These are phyloP conservation scores for Epichloe uncinata DNA, from an alignment of 2,329 filamentous ascomycete species.

Conservation along the genomic window DNA sequence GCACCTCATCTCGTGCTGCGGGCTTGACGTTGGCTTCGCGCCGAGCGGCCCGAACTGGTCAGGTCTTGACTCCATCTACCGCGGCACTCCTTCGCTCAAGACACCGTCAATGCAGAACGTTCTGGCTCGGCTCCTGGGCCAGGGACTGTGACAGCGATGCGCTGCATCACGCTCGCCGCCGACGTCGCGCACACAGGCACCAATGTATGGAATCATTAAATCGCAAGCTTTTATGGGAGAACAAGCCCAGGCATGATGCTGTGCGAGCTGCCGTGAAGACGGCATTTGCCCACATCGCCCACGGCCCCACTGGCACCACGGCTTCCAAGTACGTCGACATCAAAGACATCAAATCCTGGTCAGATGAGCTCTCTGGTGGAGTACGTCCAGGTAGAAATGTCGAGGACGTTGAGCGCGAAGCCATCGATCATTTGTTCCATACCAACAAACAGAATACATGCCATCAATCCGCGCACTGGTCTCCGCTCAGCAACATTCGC, in stretches of 20 bases:
- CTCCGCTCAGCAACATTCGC: conserved; percentile 19
- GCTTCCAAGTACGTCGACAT: conserved; percentile 22
- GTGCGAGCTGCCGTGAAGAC: conserved; percentile 26
- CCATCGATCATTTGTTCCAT: conserved; percentile 30
- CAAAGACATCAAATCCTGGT: conserved; percentile 22
- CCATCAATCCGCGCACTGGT: conserved; percentile 9
- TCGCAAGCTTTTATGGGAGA: conserved; percentile 33
- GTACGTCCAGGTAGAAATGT: conserved; percentile 27
- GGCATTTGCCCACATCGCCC: conserved; percentile 22
- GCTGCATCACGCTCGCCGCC: conserved; percentile 30
- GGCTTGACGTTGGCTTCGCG: conserved; percentile 1
- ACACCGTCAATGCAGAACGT: conserved; percentile 22
- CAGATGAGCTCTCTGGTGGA: conserved; percentile 24
- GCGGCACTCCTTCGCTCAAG: conserved; percentile 2
- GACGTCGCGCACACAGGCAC: conserved; percentile 28
- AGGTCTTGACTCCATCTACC: background rate
- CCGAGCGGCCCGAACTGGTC: conserved; percentile 1
- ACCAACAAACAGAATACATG: conserved; percentile 10
- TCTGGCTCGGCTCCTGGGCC: conserved; percentile 36
- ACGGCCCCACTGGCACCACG: conserved; percentile 20
- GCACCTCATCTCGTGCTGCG: background rate
- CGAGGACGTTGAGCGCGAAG: conserved; percentile 31
- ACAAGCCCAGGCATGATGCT: conserved; percentile 20
- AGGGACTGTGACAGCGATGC: conserved; percentile 27
- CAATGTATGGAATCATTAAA: conserved; percentile 32